phyloP scores from a whole-genome alignment of 306 rosid species.

The Citrullus mucosospermus region DNA sequence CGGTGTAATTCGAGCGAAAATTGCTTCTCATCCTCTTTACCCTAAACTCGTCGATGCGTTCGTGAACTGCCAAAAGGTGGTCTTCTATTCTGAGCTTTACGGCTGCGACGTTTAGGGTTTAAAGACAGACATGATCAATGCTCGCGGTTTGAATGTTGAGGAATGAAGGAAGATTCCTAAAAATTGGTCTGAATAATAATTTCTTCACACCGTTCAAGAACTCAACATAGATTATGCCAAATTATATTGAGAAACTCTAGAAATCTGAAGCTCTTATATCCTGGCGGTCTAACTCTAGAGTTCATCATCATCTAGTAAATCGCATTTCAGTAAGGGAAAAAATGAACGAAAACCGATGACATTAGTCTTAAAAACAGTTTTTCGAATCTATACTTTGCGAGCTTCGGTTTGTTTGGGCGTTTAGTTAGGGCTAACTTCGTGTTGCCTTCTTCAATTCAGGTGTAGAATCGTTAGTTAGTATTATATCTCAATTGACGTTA shows the following conservation, averaged over 20 bases:
- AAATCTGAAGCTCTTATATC: background rate
- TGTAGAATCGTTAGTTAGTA: too few species aligned
- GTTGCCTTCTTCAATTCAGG: background rate
- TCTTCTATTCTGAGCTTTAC: background rate
- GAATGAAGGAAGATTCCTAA: background rate
- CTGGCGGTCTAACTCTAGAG: background rate
- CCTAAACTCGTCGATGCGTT: slow-evolving; percentile 51
- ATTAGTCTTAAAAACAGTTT: background rate
- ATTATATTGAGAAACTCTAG: background rate
- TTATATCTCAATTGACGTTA: too few species aligned
- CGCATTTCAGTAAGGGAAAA: background rate
- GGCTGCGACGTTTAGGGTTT: background rate
- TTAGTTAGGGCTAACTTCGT: too few species aligned
- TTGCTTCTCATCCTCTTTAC: slow-evolving; percentile 69
- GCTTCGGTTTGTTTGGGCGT: background rate
- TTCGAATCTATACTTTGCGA: background rate
- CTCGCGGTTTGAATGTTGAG: slow-evolving; percentile 4
- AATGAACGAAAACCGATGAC: background rate
- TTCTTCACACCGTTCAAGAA: background rate
- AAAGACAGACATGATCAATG: background rate
- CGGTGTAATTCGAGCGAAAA: slow-evolving; percentile 24
- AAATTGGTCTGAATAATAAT: background rate
- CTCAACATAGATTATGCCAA: background rate
- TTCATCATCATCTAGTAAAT: background rate
- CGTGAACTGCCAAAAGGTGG: slow-evolving; percentile 70